Conservation (phyloP, 352 stramenopile species). For the Peronospora destructor region DNA sequence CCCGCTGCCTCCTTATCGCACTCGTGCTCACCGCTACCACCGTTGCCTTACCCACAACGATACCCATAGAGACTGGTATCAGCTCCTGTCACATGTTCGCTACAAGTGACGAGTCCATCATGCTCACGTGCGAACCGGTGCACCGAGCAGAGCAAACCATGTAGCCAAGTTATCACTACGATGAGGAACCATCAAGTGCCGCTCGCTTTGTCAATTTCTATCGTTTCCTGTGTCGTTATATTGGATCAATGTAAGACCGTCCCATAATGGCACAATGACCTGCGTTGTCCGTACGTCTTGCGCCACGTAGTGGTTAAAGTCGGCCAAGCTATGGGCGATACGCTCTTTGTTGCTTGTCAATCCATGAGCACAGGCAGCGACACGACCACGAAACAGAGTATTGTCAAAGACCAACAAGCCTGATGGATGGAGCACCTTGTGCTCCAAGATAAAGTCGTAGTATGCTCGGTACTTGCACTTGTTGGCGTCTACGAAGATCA, state of each 20-base stretch:
- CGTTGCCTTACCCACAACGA: neutral
- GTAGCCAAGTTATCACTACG: neutral
- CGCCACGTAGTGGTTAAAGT: constrained; percentile 85
- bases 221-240: neutral
- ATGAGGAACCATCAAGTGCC: no score
- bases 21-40: neutral
- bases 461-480: constrained; percentile 88
- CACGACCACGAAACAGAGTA: constrained; percentile 89
- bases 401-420: constrained; percentile 90
- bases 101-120: constrained; percentile 25
- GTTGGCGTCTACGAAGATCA: constrained; percentile 93
- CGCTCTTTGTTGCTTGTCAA: constrained; percentile 41
- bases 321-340: constrained; percentile 59
- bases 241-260: constrained; percentile 78
- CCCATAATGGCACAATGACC: constrained; percentile 84
- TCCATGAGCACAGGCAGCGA: constrained; percentile 56
- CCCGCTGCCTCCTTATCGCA: constrained; percentile 5
- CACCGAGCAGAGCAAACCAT: constrained; percentile 1
- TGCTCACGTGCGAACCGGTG: constrained; percentile 12
- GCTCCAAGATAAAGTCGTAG: constrained; percentile 70
- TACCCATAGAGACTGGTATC: constrained; percentile 12
- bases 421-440: constrained; percentile 58
- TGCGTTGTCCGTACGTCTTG: constrained; percentile 75
- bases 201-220: neutral
- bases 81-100: constrained; percentile 21